Base-by-base conservation (phyloP, 768 basidiomycete genomes). In the Pseudohyphozyma bogoriensis region DNA sequence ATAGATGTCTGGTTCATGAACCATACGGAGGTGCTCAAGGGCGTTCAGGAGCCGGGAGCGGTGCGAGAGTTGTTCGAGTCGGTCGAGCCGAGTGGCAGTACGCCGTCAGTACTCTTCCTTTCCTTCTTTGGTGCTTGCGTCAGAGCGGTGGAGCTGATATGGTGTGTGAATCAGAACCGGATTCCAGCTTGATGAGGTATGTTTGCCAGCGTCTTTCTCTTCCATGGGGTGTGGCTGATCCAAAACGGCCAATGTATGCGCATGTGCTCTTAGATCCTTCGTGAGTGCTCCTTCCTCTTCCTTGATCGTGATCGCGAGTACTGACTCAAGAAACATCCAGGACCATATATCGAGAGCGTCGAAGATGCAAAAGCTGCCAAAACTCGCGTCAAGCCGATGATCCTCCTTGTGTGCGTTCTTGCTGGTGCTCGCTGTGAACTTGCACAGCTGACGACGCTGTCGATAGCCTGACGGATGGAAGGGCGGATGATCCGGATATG, bases 301-400 rank as follows among this genome's bases (percentile, higher is more conserved):
- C 6, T 24, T n/a, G 3, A 4, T 18, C 32, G 11, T 16, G 32
- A 12, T 11, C 32, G 9, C 58, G 52, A 51, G 6, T 51, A 51
- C 4, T 40, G 51, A 12, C 32, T 59, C 6, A 28, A 40, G 5
- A 35, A 44, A 39, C 62, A 68, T 37, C 18, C 39, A 64, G 67
- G 57, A 1, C 58, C 58, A 8, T 69, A 69, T 39, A 52, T 69
- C 37, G 64, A 65, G 32, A 22, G 22, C 7, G 44, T 54, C 39
- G 68, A 69, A 51, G 37, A 58, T 18, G 61, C 64, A 2, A 68
- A 64, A 39, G 20, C 18, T 31, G 36, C 40, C 0, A 46, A 40
- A 28, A 28, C 28, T 13, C 51, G 50, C 47, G 60, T 67, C 32
- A 69, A 69, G 56, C 66, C 66, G 10, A 24, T 69, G 18, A 63